Percentiles rank a stretch among this genome's conserved stretches.
Evolutionary conservation across 2,329 filamentous ascomycete species (phyloP).

Genomic region (Ophiostoma perfectum): DNA sequence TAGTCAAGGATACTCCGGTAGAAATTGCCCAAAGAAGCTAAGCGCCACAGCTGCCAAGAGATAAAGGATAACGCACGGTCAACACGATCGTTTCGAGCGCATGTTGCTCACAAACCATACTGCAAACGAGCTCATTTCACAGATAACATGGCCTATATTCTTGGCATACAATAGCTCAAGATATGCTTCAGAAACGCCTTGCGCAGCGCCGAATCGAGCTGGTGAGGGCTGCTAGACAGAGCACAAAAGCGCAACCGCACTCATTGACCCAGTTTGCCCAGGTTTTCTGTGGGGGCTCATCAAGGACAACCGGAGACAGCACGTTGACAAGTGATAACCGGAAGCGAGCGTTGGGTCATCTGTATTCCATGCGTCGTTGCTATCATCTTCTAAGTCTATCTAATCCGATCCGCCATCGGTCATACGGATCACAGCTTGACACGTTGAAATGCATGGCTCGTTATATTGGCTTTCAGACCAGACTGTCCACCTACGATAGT

Average conservation of each 20-base stretch:
- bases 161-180: background rate
- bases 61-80: constrained; percentile 7
- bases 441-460: too few species aligned
- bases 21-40: background rate
- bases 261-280: background rate
- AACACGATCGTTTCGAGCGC: background rate
- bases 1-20: background rate
- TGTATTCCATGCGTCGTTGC: background rate
- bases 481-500: background rate
- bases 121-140: background rate
- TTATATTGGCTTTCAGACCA: background rate
- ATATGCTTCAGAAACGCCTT: background rate
- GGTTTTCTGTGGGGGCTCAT: background rate
- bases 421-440: background rate
- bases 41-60: constrained; percentile 9
- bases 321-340: background rate
- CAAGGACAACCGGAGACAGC: too few species aligned
- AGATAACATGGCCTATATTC: constrained; percentile 3
- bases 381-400: background rate
- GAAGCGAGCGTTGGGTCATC: background rate
- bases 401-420: background rate
- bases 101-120: background rate
- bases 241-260: background rate
- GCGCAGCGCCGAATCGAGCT: background rate
- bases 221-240: background rate